Evolutionary conservation across 495 filamentous ascomycete genomes (phyloP), one percentile per base, ranked within the genome.

Genomic region (Penicillium robsamsonii): DNA sequence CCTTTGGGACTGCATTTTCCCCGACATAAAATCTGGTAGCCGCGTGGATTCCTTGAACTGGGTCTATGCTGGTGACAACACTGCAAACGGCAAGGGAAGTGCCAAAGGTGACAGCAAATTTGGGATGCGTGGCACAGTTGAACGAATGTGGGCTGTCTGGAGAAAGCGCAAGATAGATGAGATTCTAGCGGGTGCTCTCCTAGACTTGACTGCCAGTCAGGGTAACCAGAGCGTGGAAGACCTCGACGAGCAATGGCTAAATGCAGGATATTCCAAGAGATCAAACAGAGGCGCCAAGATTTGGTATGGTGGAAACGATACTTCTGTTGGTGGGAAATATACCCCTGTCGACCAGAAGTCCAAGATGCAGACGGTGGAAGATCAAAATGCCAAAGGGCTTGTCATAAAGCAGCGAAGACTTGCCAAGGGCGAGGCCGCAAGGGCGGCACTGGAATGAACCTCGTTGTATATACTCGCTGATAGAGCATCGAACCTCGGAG

Each of bases 1-100:
- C 3, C 81, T 98, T 11, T 97, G 92, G 93, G 90, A 97, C 62
- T 96, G 92, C 67, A 77, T 91, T 11, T 98, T 96, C 71, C 92
- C 94, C 29, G 65, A 79, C n/a, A 60, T 77, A 52, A 72, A 66
- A 4, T 71, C 70, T 18, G 75, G 70, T 24, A 75, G 65, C 29
- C 73, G 78, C 12, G 63, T 79, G 29, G 88, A 95, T 65, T 76
- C 80, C n/a, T 58, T 97, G 45, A 69, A 86, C 5, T 97, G 94
- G 95, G 57, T 91, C 0, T 89, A 93, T 68, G 75, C 85, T 15
- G 87, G 88, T 47, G 82, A 87, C 43, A 67, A 66, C 37, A 68
- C 78, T 6, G 62, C 71, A 17, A 60, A 60, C n/a, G 69, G 68
- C 43, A 63, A 54, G 31, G 63, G 55, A 24, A 67, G 62, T 42